Conservation (phyloP, 2,329 filamentous ascomycete genomes). For the Cercospora sp. region DNA sequence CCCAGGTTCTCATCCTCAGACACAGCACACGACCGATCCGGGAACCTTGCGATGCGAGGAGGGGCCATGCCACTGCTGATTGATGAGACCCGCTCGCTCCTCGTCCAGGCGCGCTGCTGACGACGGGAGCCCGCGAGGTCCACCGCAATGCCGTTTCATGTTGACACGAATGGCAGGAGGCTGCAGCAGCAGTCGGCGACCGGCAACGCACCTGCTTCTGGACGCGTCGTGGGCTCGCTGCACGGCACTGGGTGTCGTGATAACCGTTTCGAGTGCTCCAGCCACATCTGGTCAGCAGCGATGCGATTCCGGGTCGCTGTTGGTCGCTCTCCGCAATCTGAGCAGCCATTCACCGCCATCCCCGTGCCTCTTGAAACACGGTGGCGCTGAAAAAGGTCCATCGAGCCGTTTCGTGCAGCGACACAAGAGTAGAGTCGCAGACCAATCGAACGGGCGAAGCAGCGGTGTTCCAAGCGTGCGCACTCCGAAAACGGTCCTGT, state of each 20-base stretch:
- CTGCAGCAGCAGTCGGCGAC: not conserved
- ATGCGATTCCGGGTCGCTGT: not conserved
- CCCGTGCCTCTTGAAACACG: slow-evolving; percentile 5
- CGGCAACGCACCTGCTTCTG: not conserved
- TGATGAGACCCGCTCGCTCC: not conserved
- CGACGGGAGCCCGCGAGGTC: not conserved
- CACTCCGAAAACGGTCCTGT: not conserved
- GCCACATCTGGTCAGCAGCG: slow-evolving; percentile 2
- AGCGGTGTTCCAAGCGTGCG: not conserved
- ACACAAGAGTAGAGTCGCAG: not conserved
- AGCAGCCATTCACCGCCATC: slow-evolving; percentile 10
- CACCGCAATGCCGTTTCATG: slow-evolving; percentile 4
- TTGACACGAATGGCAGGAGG: not conserved
- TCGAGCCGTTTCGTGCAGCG: not conserved
- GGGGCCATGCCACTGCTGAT: not conserved
- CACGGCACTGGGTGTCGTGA: not conserved
- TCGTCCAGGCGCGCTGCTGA: not conserved
- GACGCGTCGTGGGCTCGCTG: not conserved
- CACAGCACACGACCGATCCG: not conserved
- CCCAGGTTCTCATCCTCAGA: not conserved
- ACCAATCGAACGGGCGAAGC: not conserved
- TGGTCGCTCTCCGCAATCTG: not conserved
- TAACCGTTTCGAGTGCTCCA: not conserved
- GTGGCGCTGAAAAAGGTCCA: slow-evolving; percentile 5
- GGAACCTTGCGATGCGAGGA: not conserved